Conservation (phyloP, 2,329 filamentous ascomycete genomes). For the Scolecobasidium constrictum region DNA sequence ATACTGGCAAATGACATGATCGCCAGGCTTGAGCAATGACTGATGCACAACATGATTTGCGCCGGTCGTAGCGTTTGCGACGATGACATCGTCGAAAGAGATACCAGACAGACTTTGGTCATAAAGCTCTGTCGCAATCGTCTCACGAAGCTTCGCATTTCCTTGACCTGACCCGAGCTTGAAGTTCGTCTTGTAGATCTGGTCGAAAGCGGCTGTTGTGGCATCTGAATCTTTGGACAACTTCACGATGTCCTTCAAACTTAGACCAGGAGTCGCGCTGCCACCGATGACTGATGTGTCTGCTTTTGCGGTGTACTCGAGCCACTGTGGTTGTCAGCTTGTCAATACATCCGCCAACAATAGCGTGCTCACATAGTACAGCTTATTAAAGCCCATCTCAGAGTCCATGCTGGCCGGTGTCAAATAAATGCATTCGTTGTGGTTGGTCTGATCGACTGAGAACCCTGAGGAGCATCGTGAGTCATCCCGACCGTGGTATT, state of each 20-base stretch:
- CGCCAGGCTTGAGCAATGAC: not conserved
- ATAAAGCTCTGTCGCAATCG: not conserved
- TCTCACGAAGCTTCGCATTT: not conserved
- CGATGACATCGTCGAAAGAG: not conserved
- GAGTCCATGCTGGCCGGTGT: not conserved
- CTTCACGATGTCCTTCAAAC: not conserved
- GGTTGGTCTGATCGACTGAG: too few relatives aligned
- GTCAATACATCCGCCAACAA: not conserved
- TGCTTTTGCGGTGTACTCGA: not conserved
- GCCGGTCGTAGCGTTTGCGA: not conserved
- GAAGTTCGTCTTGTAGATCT: not conserved
- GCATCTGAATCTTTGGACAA: not conserved
- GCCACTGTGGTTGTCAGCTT: not conserved
- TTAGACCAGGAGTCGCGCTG: not conserved
- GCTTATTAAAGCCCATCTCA: not conserved
- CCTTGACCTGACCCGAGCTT: not conserved
- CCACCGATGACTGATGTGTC: not conserved
- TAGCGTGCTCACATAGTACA: not conserved
- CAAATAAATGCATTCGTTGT: too few relatives aligned
- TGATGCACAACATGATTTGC: not conserved
- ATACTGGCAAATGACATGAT: constrained; percentile 2
- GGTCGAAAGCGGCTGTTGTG: not conserved
- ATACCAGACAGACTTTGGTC: not conserved
- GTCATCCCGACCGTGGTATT: too few relatives aligned
- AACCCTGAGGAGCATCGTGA: too few relatives aligned